These are phyloP conservation scores for Yamadazyma ubonensis DNA, from an alignment of 805 yeast species.

Conservation along the genomic window DNA sequence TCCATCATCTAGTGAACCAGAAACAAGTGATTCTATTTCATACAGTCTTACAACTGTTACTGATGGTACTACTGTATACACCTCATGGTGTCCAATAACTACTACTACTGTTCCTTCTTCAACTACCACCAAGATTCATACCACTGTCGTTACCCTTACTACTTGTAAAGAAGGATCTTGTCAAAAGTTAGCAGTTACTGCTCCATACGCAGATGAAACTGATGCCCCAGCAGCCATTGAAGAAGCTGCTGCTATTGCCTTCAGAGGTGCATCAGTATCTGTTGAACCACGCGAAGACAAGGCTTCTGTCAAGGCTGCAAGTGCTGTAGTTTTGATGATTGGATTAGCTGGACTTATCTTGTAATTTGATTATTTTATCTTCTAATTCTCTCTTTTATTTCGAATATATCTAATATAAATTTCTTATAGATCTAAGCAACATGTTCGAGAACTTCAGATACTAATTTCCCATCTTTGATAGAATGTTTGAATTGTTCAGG, in stretches of 20 bases:
- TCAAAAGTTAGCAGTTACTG: not conserved
- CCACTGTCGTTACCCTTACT: not conserved
- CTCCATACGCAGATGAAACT: slow-evolving; percentile 4
- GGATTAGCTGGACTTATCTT: slow-evolving; percentile 1
- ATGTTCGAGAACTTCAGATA: slow-evolving; percentile 77
- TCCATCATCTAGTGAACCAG: not conserved
- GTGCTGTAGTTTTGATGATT: slow-evolving; percentile 1
- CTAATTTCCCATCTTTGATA: slow-evolving; percentile 58
- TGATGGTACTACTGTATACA: not conserved
- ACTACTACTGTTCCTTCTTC: not conserved
- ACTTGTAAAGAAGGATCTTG: not conserved
- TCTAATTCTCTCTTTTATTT: not conserved
- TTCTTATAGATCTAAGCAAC: slow-evolving; percentile 43
- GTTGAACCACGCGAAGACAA: slow-evolving; percentile 7
- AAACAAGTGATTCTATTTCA: slow-evolving; percentile 1
- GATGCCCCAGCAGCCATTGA: not conserved
- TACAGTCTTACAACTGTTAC: not conserved
- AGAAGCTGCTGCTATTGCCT: slow-evolving; percentile 1
- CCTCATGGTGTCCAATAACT: not conserved
- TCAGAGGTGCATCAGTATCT: not conserved
- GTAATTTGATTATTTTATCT: not conserved
- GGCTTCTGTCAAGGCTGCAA: slow-evolving; percentile 1
- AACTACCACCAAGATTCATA: not conserved
- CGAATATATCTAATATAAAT: not conserved
- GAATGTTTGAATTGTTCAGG: slow-evolving; percentile 91